Base-by-base conservation (phyloP, 371 early-diverging fungal genomes). In the Conidiobolus incongruus region DNA sequence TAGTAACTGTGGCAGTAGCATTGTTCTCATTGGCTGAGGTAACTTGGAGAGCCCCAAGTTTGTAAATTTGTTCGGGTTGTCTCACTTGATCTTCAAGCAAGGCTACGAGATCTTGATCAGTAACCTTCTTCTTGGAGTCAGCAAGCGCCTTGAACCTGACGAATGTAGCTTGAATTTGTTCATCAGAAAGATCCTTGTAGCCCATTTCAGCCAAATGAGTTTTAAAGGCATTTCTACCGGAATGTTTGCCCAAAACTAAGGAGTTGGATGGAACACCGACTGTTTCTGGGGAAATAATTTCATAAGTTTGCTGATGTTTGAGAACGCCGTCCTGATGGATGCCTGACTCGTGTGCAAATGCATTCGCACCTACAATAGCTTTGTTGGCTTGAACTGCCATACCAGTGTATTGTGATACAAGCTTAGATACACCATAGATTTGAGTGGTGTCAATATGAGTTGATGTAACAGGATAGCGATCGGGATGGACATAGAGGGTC, bases 281-380 rank as follows among this genome's bases (percentile, higher is more conserved):
- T 17, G 77, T 72, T 38, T 77, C 86, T 6, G 94, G 90, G 35
- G 73, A 69, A 49, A 94, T 91, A 50, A 94, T 94, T 60, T 94
- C 94, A 52, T 94, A 94, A 0, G 94, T 94, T 35, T 65, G 67
- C 51, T 81, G 74, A 66, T 90, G 73, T 66, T 94, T 94, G 48
- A 94, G 72, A 34, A 94, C 77, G 50, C 94, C 94, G 55, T 94
- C 94, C 59, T 94, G 94, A 61, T 94, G 94, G 55, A 94, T 94
- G 40, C 94, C 94, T 39, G 86, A 85, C 61, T 91, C 91, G 59
- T 94, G 94, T 49, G 88, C 66, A 53, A 93, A 93, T n/a, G 94
- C 94, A 50, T 93, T 93, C 45, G 79, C 76, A 28, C 94, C 94
- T 6, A 94, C 94, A 53, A 94, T 91, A 23, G 94, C 92, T 64